A percentile compares a stretch with the other conserved stretches of the same genome.
These are phyloP conservation scores for Aspergillus ruber DNA, from an alignment of 2,329 filamentous ascomycete species.

Conservation along the genomic window DNA sequence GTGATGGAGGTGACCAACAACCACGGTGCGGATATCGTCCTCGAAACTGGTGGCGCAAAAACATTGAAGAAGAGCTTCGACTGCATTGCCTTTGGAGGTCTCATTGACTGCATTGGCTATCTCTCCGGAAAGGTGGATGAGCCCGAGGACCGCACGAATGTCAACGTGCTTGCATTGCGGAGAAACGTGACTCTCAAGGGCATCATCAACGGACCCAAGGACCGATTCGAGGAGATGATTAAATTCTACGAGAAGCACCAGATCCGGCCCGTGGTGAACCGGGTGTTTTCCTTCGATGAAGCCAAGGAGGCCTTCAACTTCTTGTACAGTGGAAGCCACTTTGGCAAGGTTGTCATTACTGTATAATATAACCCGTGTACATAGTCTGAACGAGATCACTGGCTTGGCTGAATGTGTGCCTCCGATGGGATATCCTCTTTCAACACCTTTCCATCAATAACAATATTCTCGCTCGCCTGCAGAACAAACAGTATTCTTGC, in stretches of 20 bases:
- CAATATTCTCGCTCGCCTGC: slow-evolving; percentile 20
- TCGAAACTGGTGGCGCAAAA: slow-evolving; percentile 47
- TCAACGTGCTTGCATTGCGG: slow-evolving; percentile 51
- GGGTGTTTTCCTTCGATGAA: slow-evolving; percentile 48
- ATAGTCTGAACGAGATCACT: not conserved
- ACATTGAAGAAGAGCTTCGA: slow-evolving; percentile 46
- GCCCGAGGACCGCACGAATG: slow-evolving; percentile 49
- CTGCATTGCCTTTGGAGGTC: slow-evolving; percentile 40
- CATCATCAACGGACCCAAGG: slow-evolving; percentile 57
- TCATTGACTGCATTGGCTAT: slow-evolving; percentile 45
- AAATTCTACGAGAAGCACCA: slow-evolving; percentile 27
- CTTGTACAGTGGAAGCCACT: slow-evolving; percentile 46
- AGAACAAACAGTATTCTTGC: slow-evolving; percentile 39
- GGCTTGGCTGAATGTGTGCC: not conserved
- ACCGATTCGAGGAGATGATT: slow-evolving; percentile 41
- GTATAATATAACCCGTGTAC: slow-evolving; percentile 19
- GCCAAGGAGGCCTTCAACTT: slow-evolving; percentile 49
- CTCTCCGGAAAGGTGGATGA: slow-evolving; percentile 51
- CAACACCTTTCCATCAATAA: slow-evolving; percentile 14
- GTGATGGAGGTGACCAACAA: slow-evolving; percentile 40
- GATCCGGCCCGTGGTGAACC: slow-evolving; percentile 45
- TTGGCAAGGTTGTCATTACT: slow-evolving; percentile 51
- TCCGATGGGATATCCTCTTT: slow-evolving; percentile 19
- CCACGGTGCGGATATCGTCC: slow-evolving; percentile 46
- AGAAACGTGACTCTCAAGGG: slow-evolving; percentile 51